phyloP scores from a whole-genome alignment of 257 asterid species.

The Thymus quinquecostatus region DNA sequence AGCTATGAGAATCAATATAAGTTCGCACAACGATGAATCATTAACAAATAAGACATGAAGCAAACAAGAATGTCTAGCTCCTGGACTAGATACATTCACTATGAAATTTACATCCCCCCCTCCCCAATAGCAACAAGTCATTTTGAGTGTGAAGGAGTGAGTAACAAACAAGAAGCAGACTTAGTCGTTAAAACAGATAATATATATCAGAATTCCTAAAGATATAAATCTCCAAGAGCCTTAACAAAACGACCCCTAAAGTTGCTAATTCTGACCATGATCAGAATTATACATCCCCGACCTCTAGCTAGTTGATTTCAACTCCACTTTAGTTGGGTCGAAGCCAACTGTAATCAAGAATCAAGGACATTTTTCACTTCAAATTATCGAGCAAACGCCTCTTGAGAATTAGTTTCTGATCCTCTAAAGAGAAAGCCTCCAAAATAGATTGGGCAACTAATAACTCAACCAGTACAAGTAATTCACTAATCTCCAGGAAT shows the following conservation, averaged over 20 bases:
- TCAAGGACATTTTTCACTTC: background rate
- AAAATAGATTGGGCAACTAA: background rate
- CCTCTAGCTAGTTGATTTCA: constrained; percentile 1
- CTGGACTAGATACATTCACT: constrained; percentile 40
- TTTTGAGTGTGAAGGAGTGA: no score
- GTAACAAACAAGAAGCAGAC: background rate
- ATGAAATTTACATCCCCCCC: background rate
- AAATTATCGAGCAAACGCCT: constrained; percentile 2
- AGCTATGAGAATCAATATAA: constrained; percentile 28
- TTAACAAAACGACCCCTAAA: background rate
- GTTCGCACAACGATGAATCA: background rate
- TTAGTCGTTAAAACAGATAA: constrained; percentile 9
- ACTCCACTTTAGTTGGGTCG: background rate
- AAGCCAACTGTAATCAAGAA: constrained; percentile 9
- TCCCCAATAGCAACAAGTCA: no score
- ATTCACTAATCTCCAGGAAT: constrained; percentile 1
- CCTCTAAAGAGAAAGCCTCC: background rate
- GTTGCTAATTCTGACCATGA: constrained; percentile 7
- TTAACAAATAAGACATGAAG: constrained; percentile 19
- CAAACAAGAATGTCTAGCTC: constrained; percentile 77
- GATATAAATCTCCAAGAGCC: background rate
- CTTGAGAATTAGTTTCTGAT: background rate
- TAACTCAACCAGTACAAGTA: constrained; percentile 2
- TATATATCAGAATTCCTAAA: background rate
- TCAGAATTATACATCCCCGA: background rate